Evolutionary conservation across 768 basidiomycete species (phyloP).

Genomic region (Sarcodon aspratus): DNA sequence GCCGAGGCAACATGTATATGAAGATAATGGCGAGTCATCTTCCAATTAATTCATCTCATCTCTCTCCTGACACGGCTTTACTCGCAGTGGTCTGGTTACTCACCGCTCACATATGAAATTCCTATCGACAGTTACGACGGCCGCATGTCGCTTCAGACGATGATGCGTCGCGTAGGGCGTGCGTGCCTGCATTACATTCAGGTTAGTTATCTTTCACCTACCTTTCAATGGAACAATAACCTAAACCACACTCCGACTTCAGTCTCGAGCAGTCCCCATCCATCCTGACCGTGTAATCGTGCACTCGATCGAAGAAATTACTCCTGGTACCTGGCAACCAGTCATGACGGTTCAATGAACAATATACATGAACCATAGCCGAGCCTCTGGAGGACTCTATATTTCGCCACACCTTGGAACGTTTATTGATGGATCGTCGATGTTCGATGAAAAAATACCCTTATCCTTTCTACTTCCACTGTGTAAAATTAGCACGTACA

Average conservation of each 20-base stretch:
- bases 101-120: conserved; percentile 63
- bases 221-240: background rate
- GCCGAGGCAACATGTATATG: conserved; percentile 44
- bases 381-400: no score
- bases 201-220: conserved; percentile 22
- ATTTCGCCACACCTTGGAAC: no score
- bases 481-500: no score
- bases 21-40: conserved; percentile 43
- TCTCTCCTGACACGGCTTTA: background rate
- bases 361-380: background rate
- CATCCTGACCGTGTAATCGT: conserved; percentile 59
- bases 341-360: conserved; percentile 28
- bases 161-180: conserved; percentile 57
- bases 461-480: no score
- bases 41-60: conserved; percentile 1
- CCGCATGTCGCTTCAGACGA: conserved; percentile 51
- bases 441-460: no score
- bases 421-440: no score
- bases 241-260: background rate
- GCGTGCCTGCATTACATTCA: conserved; percentile 70
- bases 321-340: conserved; percentile 64
- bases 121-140: conserved; percentile 59
- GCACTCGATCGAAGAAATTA: conserved; percentile 60
- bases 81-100: conserved; percentile 57
- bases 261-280: conserved; percentile 64